Percentiles rank a stretch among this genome's conserved stretches.
Conservation (phyloP, 2,329 filamentous ascomycete species). For the Tolypocladium ovalisporum region DNA sequence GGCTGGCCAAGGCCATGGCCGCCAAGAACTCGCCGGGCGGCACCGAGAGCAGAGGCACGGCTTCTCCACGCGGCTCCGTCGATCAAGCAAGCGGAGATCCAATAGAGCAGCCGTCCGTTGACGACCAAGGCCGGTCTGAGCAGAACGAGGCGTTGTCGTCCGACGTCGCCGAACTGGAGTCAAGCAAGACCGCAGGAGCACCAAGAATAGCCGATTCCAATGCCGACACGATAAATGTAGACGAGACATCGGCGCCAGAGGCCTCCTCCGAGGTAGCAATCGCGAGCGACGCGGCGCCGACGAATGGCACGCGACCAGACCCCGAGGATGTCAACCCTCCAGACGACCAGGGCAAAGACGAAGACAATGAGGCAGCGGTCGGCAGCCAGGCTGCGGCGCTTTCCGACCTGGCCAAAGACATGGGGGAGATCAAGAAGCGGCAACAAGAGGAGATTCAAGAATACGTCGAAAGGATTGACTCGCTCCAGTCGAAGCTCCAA, state of each 20-base stretch:
- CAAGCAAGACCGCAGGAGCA: not conserved
- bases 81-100: conserved; percentile 18
- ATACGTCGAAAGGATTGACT: conserved; percentile 84
- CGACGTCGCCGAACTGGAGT: not conserved
- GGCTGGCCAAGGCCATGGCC: conserved; percentile 77
- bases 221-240: not conserved
- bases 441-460: conserved; percentile 74
- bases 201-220: not conserved
- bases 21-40: conserved; percentile 40
- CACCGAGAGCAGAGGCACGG: conserved; percentile 32
- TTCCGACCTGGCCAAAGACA: conserved; percentile 7
- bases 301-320: not conserved
- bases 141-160: conserved; percentile 7
- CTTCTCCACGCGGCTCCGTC: conserved; percentile 25
- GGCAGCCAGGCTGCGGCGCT: not conserved
- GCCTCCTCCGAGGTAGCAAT: not conserved
- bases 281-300: not conserved
- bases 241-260: not conserved
- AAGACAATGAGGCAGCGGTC: not conserved
- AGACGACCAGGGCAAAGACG: no score
- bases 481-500: conserved; percentile 80
- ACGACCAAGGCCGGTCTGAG: conserved; percentile 9
- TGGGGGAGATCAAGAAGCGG: conserved; percentile 13
- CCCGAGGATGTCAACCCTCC: not conserved
- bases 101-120: conserved; percentile 17